Base-by-base conservation (phyloP, 805 yeast species). In the Brettanomyces nanus region DNA sequence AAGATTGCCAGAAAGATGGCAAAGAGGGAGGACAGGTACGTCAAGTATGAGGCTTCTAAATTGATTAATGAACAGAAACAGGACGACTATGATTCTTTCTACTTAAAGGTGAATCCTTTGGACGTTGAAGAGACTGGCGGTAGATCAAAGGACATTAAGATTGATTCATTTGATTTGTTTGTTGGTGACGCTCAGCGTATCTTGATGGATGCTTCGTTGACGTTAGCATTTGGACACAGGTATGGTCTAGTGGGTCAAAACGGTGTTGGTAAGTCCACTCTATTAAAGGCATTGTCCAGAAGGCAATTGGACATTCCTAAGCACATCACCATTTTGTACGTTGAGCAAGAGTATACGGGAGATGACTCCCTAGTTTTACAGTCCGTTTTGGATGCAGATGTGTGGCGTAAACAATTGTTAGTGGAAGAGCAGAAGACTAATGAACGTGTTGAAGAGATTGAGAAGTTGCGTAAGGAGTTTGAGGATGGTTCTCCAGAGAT, bases 221-320 rank as follows among this genome's bases (percentile, higher is more conserved):
- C 95, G 1, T 71, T 92, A 46, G 80, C 95, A 21, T 80, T 80
- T 58, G 98, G 98, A 39, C 86, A 84, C 60, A 77, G 97, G 58
- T 92, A 92, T 52, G 99, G 98, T 76, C 66, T 92, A 37, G 96
- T 92, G 31, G 99, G 99, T 62, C 95, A 89, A 58, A 92, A 92
- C 67, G 99, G 99, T 90, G 89, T 92, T 49, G 99, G 99, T 80
- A 92, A 92, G 61, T 89, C 97, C 31, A 92, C 98, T 0, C 65
- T 92, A 38, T 68, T 92, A 56, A 73, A 85, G 48, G 99, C 99
- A 0, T 66, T 92, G 38, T 81, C 97, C 1, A 76, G 95, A 59
- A 81, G 99, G 73, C 98, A 92, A 56, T 69, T 92, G 50, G 78
- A 86, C 41, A 82, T 92, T 49, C 97, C 98, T 11, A 87, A 85